phyloP scores from a whole-genome alignment of 345 rosid genomes.

The Psidium friedrichsthalianum region DNA sequence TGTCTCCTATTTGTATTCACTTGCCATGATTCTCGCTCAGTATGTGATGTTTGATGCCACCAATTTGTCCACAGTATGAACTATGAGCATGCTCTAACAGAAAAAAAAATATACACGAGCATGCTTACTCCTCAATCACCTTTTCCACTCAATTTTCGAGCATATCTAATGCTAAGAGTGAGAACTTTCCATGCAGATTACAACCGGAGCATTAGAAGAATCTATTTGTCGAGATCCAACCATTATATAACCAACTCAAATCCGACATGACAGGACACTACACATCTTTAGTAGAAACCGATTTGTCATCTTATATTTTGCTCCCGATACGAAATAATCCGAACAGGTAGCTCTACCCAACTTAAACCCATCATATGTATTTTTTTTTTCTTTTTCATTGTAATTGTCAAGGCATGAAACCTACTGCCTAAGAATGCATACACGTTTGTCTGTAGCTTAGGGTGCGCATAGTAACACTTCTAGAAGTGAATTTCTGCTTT shows the following conservation, averaged over 20 bases:
- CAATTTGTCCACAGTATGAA: not conserved
- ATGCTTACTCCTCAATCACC: not conserved
- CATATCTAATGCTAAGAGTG: not conserved
- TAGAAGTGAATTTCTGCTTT: too few relatives aligned
- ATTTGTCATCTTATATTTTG: not conserved
- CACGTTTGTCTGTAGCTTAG: not conserved
- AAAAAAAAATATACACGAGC: not conserved
- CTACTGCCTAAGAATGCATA: not conserved
- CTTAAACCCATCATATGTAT: not conserved
- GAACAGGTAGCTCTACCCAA: not conserved
- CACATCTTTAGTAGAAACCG: not conserved
- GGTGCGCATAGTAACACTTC: too few relatives aligned
- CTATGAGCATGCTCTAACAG: not conserved
- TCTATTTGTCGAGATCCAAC: not conserved
- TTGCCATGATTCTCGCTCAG: not conserved
- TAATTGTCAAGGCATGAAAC: not conserved
- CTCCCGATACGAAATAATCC: not conserved
- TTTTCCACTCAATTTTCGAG: not conserved
- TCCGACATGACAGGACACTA: not conserved
- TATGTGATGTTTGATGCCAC: not conserved
- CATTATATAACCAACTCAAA: not conserved
- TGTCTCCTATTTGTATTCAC: not conserved
- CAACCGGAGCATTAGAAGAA: not conserved
- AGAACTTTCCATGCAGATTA: not conserved
- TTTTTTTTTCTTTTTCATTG: not conserved